Percentiles rank a stretch among this genome's conserved stretches.
These are phyloP conservation scores for Phytophthora crassamura DNA, from an alignment of 352 stramenopile species.

Conservation along the genomic window DNA sequence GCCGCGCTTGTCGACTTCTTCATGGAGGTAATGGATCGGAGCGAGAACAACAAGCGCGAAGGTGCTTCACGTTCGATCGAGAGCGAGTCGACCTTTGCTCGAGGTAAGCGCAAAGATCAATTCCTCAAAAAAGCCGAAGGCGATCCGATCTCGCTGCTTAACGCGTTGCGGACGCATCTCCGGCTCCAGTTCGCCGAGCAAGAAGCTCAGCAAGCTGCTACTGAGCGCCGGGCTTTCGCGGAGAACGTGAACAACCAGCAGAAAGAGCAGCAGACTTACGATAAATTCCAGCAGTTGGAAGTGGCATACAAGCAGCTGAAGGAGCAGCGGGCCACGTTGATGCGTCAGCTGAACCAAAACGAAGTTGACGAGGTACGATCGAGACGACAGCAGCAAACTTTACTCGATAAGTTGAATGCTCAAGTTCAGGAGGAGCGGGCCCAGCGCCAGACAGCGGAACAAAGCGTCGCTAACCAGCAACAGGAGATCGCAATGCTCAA, in stretches of 20 bases:
- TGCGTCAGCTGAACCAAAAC: slow-evolving; percentile 34
- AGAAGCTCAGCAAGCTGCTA: slow-evolving; percentile 41
- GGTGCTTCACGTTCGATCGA: slow-evolving; percentile 12
- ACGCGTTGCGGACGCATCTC: slow-evolving; percentile 70
- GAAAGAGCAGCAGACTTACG: slow-evolving; percentile 46
- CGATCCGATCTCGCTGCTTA: slow-evolving; percentile 73
- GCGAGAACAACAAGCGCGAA: slow-evolving; percentile 13
- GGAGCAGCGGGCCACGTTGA: slow-evolving; percentile 40
- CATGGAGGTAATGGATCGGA: slow-evolving; percentile 72
- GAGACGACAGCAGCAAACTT: slow-evolving; percentile 41
- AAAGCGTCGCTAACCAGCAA: slow-evolving; percentile 20
- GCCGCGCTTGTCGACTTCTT: slow-evolving; percentile 75
- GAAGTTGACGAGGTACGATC: slow-evolving; percentile 40
- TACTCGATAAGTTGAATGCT: slow-evolving; percentile 41
- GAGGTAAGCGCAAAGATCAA: slow-evolving; percentile 61
- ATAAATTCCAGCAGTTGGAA: slow-evolving; percentile 51
- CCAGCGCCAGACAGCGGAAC: slow-evolving; percentile 15
- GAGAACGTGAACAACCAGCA: slow-evolving; percentile 41
- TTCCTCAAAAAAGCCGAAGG: slow-evolving; percentile 64
- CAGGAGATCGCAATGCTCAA: slow-evolving; percentile 29
- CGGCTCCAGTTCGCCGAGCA: slow-evolving; percentile 66
- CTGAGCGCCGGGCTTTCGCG: slow-evolving; percentile 30
- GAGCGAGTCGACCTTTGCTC: slow-evolving; percentile 48
- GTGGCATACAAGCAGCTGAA: slow-evolving; percentile 21
- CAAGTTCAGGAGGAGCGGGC: slow-evolving; percentile 24